These are phyloP conservation scores for Actinomortierella ambigua DNA, from an alignment of 371 early-diverging fungal genomes.

Conservation along the genomic window DNA sequence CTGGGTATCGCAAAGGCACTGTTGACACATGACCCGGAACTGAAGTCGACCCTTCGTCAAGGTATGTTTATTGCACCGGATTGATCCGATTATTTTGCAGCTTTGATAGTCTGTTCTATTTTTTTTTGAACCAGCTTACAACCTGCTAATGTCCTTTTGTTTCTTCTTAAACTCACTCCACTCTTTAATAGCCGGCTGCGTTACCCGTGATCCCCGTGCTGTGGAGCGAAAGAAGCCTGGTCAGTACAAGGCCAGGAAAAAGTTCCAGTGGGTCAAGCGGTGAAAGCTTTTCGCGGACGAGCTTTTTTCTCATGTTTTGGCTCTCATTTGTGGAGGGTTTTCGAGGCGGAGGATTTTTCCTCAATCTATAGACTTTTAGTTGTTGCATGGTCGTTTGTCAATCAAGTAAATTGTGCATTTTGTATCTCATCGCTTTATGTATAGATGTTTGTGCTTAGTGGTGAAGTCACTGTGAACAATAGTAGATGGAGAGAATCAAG, in stretches of 20 bases:
- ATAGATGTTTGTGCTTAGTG: too few relatives aligned
- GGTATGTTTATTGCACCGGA: too few relatives aligned
- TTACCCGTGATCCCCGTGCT: slow-evolving; percentile 82
- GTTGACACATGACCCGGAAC: slow-evolving; percentile 67
- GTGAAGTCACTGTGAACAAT: too few relatives aligned
- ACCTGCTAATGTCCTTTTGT: slow-evolving; percentile 8
- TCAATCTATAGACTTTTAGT: too few relatives aligned
- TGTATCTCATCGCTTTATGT: too few relatives aligned
- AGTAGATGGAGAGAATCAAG: too few relatives aligned
- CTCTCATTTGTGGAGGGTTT: too few relatives aligned
- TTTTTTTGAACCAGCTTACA: neutral
- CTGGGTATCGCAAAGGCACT: slow-evolving; percentile 85
- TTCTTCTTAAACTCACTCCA: neutral
- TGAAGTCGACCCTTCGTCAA: slow-evolving; percentile 64
- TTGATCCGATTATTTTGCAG: neutral
- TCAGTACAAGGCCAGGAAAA: slow-evolving; percentile 93
- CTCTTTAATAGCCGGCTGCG: slow-evolving; percentile 74
- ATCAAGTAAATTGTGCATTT: too few relatives aligned
- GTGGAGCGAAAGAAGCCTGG: slow-evolving; percentile 98
- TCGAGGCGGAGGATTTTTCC: too few relatives aligned
- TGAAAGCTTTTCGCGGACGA: slow-evolving; percentile 4
- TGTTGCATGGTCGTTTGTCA: too few relatives aligned
- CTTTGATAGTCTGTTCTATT: neutral
- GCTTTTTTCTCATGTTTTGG: too few relatives aligned
- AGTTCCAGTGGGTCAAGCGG: slow-evolving; percentile 84